Conservation (phyloP, 2,329 filamentous ascomycete species). For the Cladophialophora yegresii region DNA sequence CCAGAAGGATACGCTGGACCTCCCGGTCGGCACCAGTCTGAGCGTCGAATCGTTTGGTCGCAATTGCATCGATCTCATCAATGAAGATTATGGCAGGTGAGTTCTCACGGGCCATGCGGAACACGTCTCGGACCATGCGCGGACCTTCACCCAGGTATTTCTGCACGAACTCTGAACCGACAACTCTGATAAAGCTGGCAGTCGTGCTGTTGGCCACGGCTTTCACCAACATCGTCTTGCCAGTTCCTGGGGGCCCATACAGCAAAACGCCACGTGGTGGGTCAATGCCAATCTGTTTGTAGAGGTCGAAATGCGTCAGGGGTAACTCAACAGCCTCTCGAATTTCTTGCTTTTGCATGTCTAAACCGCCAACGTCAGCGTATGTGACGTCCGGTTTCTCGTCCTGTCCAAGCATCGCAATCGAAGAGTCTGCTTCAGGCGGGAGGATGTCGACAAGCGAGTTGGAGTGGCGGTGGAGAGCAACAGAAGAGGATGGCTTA, state of each 20-base stretch:
- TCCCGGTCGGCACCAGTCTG: conserved; percentile 97
- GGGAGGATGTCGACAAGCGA: conserved; percentile 97
- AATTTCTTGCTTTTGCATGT: conserved; percentile 99
- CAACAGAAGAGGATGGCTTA: conserved; percentile 96
- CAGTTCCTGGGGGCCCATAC: conserved; percentile 92
- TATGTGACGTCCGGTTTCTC: conserved; percentile 99
- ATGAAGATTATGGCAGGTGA: conserved; percentile 99
- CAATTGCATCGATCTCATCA: conserved; percentile 98
- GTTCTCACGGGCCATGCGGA: conserved; percentile 98
- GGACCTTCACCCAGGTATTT: conserved; percentile 98
- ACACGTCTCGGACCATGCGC: conserved; percentile 98
- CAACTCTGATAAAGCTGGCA: conserved; percentile 96
- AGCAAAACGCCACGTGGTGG: conserved; percentile 93
- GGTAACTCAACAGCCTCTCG: conserved; percentile 95
- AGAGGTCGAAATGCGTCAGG: conserved; percentile 95
- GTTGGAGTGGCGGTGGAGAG: conserved; percentile 96
- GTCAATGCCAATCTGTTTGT: conserved; percentile 99
- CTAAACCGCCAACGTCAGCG: conserved; percentile 92
- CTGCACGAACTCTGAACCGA: conserved; percentile 97
- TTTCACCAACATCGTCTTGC: conserved; percentile 97
- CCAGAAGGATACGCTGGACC: conserved; percentile 95
- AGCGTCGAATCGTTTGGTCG: conserved; percentile 98
- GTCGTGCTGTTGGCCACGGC: conserved; percentile 98
- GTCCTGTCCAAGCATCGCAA: conserved; percentile 93
- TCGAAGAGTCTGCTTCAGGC: conserved; percentile 97